Conservation (phyloP, 2,329 filamentous ascomycete genomes). For the Diaporthe humulicola region DNA sequence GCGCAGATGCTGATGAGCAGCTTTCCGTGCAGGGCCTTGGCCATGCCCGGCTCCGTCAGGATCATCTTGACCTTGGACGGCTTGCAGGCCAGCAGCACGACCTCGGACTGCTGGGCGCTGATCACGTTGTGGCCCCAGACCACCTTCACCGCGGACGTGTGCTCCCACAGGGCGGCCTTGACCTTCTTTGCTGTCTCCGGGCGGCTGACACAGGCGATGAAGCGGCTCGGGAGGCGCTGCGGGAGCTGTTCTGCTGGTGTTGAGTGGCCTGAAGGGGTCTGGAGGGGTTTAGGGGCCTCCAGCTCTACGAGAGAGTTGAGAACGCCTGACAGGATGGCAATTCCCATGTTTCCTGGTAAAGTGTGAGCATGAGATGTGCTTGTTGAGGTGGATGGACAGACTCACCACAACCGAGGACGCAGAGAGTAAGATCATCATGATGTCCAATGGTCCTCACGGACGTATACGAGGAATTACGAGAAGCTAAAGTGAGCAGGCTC, state of each 20-base stretch:
- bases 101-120: constrained; percentile 76
- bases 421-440: constrained; percentile 73
- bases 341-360: constrained; percentile 82
- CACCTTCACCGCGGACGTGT: constrained; percentile 73
- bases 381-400: constrained; percentile 36
- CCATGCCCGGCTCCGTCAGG: constrained; percentile 76
- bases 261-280: constrained; percentile 58
- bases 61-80: constrained; percentile 80
- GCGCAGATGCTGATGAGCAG: constrained; percentile 86
- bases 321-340: constrained; percentile 85
- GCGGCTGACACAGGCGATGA: constrained; percentile 85
- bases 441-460: constrained; percentile 28
- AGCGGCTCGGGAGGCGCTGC: constrained; percentile 75
- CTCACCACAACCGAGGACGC: constrained; percentile 86
- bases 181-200: constrained; percentile 78
- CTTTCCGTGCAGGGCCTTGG: constrained; percentile 81
- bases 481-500: constrained; percentile 24
- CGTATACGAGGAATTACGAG: constrained; percentile 24
- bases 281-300: constrained; percentile 60
- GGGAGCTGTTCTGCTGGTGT: constrained; percentile 62
- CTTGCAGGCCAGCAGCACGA: constrained; percentile 85
- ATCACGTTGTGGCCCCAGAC: constrained; percentile 79
- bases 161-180: constrained; percentile 72
- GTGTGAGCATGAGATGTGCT: constrained; percentile 2
- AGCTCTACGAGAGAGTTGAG: constrained; percentile 75